Evolutionary conservation across 2,329 filamentous ascomycete genomes (phyloP).

Genomic region (Xylariaceae sp.): DNA sequence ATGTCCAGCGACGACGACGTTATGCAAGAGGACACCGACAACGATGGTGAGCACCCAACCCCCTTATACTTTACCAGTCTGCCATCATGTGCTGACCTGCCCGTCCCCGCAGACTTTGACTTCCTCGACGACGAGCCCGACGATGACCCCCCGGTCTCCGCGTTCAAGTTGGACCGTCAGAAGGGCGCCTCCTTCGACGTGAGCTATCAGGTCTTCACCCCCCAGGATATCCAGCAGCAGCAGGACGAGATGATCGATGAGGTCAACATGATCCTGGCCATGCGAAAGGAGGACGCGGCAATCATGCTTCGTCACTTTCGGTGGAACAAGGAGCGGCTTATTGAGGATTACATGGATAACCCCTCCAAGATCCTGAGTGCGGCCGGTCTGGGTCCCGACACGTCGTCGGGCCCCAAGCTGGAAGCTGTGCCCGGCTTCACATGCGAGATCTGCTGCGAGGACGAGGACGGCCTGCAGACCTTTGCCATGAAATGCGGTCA

Average conservation of each 20-base stretch:
- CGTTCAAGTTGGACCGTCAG: conserved; percentile 57
- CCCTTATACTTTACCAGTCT: no score
- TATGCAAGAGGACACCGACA: conserved; percentile 70
- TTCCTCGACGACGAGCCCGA: conserved; percentile 52
- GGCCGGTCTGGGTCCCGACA: conserved; percentile 67
- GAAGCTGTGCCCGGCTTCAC: conserved; percentile 68
- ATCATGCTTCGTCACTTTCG: conserved; percentile 83
- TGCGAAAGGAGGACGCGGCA: conserved; percentile 81
- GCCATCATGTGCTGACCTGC: conserved; percentile 1
- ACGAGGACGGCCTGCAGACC: conserved; percentile 65
- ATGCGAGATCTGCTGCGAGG: conserved; percentile 96
- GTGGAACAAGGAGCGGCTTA: conserved; percentile 94
- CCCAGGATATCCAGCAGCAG: conserved; percentile 72
- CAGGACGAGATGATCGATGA: conserved; percentile 83
- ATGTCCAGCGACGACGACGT: conserved; percentile 71
- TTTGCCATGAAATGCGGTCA: conserved; percentile 96
- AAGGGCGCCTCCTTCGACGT: conserved; percentile 74
- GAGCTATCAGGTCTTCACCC: conserved; percentile 73
- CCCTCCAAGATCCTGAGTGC: conserved; percentile 72
- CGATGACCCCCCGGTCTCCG: conserved; percentile 44
- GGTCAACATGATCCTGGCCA: conserved; percentile 83
- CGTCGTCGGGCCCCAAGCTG: conserved; percentile 56
- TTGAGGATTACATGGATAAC: conserved; percentile 94
- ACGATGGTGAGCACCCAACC: conserved; percentile 50
- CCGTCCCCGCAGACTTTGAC: conserved; percentile 43